Base-by-base conservation (phyloP, 2,329 filamentous ascomycete species). In the Colletotrichum spinosum region DNA sequence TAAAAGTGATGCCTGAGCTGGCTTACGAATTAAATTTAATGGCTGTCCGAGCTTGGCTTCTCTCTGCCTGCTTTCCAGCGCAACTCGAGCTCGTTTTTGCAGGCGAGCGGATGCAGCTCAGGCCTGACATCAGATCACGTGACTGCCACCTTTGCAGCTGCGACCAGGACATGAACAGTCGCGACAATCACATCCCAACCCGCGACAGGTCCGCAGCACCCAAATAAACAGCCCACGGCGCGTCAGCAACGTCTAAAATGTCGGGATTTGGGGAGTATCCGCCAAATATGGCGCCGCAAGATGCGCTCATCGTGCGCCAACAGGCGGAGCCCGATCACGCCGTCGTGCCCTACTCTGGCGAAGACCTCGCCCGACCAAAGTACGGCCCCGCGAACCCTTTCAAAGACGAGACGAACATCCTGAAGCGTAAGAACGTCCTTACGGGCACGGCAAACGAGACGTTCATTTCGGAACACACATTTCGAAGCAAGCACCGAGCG, bases 381-480 rank as follows among this genome's bases (percentile, higher is more conserved):
- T 78, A 89, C 65, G 92, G 92, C 0, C 92, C 92, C 41, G 79
- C 84, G 33, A 95, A 95, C 73, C 92, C 92, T 1, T 95, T 92
- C 78, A 89, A 88, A 74, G 84, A 90, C 69, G 84, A 88, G 35
- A 78, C 83, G 17, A 86, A 81, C 53, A 78, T 79, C 1, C 75
- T 89, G 65, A 95, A 94, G 78, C 88, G 92, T 66, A 95, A 94
- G 74, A 95, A 94, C 68, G 85, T 94, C 1, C 84, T 92, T 10
- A 97, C 96, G 0, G 96, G 96, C 10, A 91, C 88, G 72, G 96
- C 96, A 2, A 87, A 96, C 71, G 95, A 99, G 78, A 94, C 92
- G 0, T 92, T 88, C 70, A 88, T 99, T 69, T 97, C 93, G 77
- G 96, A 98, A 73, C 88, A 95, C 69, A 94, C 92, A 1, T 99